Evolutionary conservation across 306 rosid species (phyloP).

Genomic region (Pyrus pyrifolia): DNA sequence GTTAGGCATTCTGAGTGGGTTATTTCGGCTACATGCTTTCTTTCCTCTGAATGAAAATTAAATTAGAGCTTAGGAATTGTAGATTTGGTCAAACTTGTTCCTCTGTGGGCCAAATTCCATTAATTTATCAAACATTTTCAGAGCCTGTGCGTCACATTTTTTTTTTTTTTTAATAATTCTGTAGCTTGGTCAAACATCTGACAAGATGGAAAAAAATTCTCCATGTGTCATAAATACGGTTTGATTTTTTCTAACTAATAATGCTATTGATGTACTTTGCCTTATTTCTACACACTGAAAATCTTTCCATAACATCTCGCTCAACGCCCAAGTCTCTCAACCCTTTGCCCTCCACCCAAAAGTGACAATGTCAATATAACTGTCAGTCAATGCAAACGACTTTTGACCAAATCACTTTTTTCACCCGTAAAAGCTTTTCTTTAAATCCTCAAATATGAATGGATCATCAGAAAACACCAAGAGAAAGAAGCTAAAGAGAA

Average conservation of each 20-base stretch:
- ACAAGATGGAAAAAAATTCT: not conserved
- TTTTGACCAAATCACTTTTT: not conserved
- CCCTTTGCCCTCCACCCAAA: not conserved
- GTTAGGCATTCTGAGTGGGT: no score
- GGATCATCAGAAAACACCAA: not conserved
- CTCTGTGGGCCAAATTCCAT: not conserved
- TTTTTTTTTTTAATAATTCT: not conserved
- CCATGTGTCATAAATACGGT: no score
- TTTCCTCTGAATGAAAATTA: no score
- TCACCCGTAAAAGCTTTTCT: not conserved
- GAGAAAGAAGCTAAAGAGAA: not conserved
- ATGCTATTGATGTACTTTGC: fast-evolving
- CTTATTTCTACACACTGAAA: no score
- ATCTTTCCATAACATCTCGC: not conserved
- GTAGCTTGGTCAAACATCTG: not conserved
- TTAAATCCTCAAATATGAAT: not conserved
- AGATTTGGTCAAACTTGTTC: slow-evolving; percentile 3
- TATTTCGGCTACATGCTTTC: no score
- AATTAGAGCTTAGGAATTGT: not conserved
- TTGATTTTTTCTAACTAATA: no score
- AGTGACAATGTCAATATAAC: not conserved
- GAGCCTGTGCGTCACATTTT: not conserved
- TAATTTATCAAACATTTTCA: not conserved
- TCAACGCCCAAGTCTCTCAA: not conserved
- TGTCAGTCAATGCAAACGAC: not conserved